phyloP scores from a whole-genome alignment of 352 stramenopile species.

The Elongisporangium anandrum region DNA sequence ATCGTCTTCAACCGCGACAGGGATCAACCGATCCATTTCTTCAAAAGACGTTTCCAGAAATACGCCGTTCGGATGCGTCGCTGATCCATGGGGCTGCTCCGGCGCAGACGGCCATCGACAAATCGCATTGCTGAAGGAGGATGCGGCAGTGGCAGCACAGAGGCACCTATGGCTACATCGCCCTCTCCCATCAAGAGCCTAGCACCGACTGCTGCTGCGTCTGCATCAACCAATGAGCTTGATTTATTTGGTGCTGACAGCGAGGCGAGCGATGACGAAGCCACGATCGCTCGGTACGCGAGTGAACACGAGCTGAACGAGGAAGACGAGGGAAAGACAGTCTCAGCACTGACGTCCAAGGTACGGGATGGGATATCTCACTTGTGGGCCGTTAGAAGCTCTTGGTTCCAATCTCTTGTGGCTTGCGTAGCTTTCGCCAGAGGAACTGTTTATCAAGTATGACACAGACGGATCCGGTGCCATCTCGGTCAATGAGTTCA shows the following conservation, averaged over 20 bases:
- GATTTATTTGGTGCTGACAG: constrained; percentile 70
- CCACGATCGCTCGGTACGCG: constrained; percentile 65
- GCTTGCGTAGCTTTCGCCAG: constrained; percentile 40
- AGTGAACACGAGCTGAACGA: constrained; percentile 23
- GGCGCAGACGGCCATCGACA: constrained; percentile 12
- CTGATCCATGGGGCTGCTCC: constrained; percentile 53
- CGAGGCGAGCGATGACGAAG: constrained; percentile 80
- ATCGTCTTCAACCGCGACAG: not conserved
- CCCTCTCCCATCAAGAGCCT: not conserved
- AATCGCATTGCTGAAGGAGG: constrained; percentile 37
- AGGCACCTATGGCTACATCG: not conserved
- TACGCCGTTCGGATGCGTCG: not conserved
- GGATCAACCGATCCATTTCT: not conserved
- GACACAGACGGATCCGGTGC: constrained; percentile 86
- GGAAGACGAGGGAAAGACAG: constrained; percentile 20
- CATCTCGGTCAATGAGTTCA: constrained; percentile 91
- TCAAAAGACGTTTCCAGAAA: not conserved
- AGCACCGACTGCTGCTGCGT: constrained; percentile 3
- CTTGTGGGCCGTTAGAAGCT: not conserved
- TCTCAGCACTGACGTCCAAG: constrained; percentile 63
- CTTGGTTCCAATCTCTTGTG: not conserved
- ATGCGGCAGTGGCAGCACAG: constrained; percentile 6
- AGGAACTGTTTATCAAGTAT: constrained; percentile 91
- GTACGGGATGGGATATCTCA: constrained; percentile 10
- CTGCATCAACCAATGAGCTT: constrained; percentile 15